Percentiles rank a stretch among this genome's conserved stretches.
Evolutionary conservation across 2,329 filamentous ascomycete species (phyloP).

Genomic region (Aspergillus fumigatiaffinis): DNA sequence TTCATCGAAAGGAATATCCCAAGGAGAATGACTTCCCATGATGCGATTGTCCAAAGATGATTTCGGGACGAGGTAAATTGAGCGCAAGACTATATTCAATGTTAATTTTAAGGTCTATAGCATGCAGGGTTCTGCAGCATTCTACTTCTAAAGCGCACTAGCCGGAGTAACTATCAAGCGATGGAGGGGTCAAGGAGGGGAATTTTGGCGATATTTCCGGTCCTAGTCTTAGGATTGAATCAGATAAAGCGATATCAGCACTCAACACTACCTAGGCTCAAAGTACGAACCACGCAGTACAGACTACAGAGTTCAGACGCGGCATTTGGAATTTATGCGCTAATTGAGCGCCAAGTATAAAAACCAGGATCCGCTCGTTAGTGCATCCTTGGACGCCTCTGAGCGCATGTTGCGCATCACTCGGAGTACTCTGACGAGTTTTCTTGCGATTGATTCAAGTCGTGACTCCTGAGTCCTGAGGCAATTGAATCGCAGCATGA

Average conservation of each 20-base stretch:
- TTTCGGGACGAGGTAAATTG: background rate
- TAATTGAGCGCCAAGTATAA: background rate
- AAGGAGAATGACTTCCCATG: constrained; percentile 16
- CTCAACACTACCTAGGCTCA: background rate
- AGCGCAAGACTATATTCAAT: background rate
- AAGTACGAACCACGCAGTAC: background rate
- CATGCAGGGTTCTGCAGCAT: background rate
- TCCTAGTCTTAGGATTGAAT: background rate
- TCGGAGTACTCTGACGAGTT: no score
- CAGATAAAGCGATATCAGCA: background rate
- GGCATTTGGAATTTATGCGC: background rate
- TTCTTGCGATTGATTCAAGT: no score
- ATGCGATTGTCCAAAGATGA: constrained; percentile 1
- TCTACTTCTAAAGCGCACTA: background rate
- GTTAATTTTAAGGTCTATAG: background rate
- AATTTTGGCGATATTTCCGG: background rate
- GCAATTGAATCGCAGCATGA: background rate
- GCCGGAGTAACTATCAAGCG: background rate
- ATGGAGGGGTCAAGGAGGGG: background rate
- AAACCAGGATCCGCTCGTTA: no score
- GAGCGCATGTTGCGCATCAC: no score
- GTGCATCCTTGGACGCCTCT: no score
- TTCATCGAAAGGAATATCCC: constrained; percentile 39
- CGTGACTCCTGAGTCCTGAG: no score
- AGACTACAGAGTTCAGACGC: background rate